Conservation (phyloP, 106 monocot species). For the Acorus gramineus region DNA sequence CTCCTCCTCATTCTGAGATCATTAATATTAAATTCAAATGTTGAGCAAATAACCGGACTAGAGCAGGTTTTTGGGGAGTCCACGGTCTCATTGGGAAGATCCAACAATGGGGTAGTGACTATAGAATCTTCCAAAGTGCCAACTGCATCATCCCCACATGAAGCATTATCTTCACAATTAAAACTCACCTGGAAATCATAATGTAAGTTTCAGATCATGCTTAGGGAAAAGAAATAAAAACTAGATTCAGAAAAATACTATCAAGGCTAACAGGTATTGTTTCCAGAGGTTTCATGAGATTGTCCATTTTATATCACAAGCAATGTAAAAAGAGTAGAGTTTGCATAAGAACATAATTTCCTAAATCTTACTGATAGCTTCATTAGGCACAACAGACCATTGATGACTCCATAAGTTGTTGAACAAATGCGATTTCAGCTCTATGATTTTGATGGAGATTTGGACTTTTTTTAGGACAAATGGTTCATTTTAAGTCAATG, state of each 20-base stretch:
- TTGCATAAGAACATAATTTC: too few relatives aligned
- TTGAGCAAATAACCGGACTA: conserved; percentile 11
- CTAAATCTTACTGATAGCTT: too few relatives aligned
- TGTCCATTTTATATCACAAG: too few relatives aligned
- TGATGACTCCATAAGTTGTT: too few relatives aligned
- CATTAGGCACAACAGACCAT: too few relatives aligned
- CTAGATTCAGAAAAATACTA: neutral
- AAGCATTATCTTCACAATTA: conserved; percentile 14
- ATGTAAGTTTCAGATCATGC: neutral
- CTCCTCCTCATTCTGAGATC: conserved; percentile 55
- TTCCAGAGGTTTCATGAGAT: too few relatives aligned
- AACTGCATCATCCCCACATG: conserved; percentile 18
- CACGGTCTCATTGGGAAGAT: conserved; percentile 5
- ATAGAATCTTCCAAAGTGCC: conserved; percentile 6
- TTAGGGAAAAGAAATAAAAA: neutral
- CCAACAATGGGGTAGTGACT: conserved; percentile 6
- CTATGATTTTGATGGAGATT: too few relatives aligned
- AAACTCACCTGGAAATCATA: conserved; percentile 14
- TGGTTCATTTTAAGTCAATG: too few relatives aligned
- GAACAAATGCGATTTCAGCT: too few relatives aligned
- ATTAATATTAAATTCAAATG: conserved; percentile 51
- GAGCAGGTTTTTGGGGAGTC: conserved; percentile 32
- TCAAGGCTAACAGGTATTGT: too few relatives aligned
- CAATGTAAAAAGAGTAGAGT: too few relatives aligned
- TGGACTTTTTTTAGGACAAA: too few relatives aligned